A percentile compares a stretch with the other conserved stretches of the same genome.
phyloP scores from a whole-genome alignment of 305 asterid species.

The Fraxinus baroniana region DNA sequence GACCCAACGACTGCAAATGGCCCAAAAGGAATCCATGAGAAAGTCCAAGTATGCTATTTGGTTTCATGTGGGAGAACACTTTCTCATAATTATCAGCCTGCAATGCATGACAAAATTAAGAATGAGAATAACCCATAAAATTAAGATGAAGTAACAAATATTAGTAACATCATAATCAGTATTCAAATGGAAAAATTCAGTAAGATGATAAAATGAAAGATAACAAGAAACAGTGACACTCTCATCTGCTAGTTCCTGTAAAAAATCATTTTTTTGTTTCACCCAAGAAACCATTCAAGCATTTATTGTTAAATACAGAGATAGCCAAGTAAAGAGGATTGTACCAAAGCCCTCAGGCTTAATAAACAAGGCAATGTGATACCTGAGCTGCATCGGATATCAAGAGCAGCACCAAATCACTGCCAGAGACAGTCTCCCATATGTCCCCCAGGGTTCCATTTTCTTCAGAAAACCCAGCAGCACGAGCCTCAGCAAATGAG shows the following conservation, averaged over 20 bases:
- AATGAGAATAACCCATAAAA: neutral
- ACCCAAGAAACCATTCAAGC: neutral
- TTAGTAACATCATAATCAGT: neutral
- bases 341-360: neutral
- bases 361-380: constrained; percentile 21
- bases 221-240: neutral
- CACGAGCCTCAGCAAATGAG: constrained; percentile 88
- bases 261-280: constrained; percentile 2
- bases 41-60: constrained; percentile 89
- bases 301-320: neutral
- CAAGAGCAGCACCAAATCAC: constrained; percentile 86
- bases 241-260: neutral
- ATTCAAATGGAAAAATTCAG: neutral
- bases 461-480: constrained; percentile 88
- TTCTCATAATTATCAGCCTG: constrained; percentile 93
- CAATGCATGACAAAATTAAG: constrained; percentile 19
- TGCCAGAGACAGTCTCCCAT: constrained; percentile 82
- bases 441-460: constrained; percentile 92
- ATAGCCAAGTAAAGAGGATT: neutral
- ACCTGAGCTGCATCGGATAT: constrained; percentile 99
- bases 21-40: constrained; percentile 97
- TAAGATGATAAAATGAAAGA: neutral
- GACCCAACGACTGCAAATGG: constrained; percentile 85
- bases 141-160: constrained; percentile 2
- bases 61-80: constrained; percentile 85